Evolutionary conservation across 192 early-diverging fungal species (phyloP).

Genomic region (Paraglomus brasilianum): DNA sequence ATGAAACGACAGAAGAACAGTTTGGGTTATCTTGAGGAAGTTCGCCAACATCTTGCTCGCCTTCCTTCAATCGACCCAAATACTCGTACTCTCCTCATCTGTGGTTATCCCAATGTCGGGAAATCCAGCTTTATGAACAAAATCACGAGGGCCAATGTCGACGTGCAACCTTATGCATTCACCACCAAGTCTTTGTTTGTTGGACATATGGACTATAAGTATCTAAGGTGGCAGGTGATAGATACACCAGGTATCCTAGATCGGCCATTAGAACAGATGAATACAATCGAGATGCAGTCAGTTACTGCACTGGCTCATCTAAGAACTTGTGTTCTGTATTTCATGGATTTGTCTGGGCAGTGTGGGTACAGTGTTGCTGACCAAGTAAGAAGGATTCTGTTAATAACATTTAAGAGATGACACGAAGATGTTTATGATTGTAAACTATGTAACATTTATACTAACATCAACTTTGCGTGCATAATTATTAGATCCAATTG

Average conservation of each 20-base stretch:
- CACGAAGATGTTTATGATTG: neutral
- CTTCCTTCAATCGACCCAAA: conserved; percentile 99
- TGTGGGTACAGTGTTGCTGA: conserved; percentile 97
- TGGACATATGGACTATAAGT: conserved; percentile 99
- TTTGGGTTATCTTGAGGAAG: conserved; percentile 96
- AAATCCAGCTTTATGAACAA: conserved; percentile 99
- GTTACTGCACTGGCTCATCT: conserved; percentile 99
- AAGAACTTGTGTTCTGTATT: conserved; percentile 94
- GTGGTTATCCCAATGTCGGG: conserved; percentile 99
- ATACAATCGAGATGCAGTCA: conserved; percentile 99
- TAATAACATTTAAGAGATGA: neutral
- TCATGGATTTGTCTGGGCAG: conserved; percentile 96
- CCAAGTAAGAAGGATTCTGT: conserved; percentile 53
- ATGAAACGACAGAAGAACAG: conserved; percentile 99
- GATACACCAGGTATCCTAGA: conserved; percentile 99
- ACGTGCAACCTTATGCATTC: conserved; percentile 99
- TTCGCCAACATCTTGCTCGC: conserved; percentile 98
- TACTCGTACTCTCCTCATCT: conserved; percentile 97
- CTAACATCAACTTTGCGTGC: neutral
- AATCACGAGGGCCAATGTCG: conserved; percentile 97
- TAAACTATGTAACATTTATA: neutral
- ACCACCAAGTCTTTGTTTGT: conserved; percentile 99
- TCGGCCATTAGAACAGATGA: conserved; percentile 98
- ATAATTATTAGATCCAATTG: conserved; percentile 53
- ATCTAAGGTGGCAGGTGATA: conserved; percentile 98